phyloP scores from a whole-genome alignment of 2,329 filamentous ascomycete species.

The Penicillium sp. region DNA sequence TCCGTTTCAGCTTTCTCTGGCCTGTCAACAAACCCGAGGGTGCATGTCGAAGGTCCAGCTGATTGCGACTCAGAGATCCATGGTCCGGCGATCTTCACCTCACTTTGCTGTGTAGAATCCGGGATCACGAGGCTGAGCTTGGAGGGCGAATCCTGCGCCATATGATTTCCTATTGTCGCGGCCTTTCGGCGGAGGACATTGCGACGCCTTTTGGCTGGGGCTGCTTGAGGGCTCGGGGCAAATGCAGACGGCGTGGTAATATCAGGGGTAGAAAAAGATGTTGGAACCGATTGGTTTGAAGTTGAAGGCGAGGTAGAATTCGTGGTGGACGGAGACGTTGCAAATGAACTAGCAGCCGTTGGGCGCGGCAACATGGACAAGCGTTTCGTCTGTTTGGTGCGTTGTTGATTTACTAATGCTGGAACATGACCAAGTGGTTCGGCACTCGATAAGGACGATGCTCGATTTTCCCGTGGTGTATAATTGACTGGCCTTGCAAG shows the following conservation, averaged over 20 bases:
- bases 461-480: conserved; percentile 21
- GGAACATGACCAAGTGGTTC: conserved; percentile 20
- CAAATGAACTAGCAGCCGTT: conserved; percentile 18
- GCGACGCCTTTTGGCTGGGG: conserved; percentile 25
- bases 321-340: conserved; percentile 14
- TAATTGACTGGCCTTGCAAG: conserved; percentile 23
- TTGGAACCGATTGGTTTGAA: conserved; percentile 9
- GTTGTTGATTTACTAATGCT: conserved; percentile 18
- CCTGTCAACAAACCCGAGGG: conserved; percentile 15
- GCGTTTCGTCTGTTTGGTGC: conserved; percentile 22
- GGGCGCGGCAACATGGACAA: conserved; percentile 29
- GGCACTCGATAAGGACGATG: conserved; percentile 27
- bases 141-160: conserved; percentile 19
- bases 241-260: conserved; percentile 10
- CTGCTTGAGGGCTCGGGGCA: conserved; percentile 12
- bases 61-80: conserved; percentile 9
- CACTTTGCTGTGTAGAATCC: conserved; percentile 13
- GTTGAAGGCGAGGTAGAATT: conserved; percentile 6
- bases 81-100: conserved; percentile 13
- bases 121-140: conserved; percentile 33
- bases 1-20: conserved; percentile 13
- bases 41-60: conserved; percentile 9
- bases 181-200: conserved; percentile 42
- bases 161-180: conserved; percentile 37
- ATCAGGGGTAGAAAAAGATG: conserved; percentile 14